Evolutionary conservation across 345 rosid species (phyloP), one percentile per base, ranked within the genome.

Genomic region (Chamaenerion angustifolium): DNA sequence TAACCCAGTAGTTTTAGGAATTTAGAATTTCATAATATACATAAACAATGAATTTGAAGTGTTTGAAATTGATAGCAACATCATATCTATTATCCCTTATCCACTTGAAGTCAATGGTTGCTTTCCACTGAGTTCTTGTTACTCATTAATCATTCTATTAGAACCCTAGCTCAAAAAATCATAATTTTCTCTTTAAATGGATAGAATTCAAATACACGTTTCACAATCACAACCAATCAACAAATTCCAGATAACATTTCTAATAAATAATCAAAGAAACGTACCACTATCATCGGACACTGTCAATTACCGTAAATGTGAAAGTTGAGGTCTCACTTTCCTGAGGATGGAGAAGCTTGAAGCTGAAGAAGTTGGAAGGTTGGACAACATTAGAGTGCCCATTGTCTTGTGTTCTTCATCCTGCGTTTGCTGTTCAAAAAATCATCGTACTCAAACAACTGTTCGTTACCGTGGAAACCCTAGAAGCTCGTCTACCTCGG

Each of bases 21-120:
- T 23, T n/a, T n/a, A n/a, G n/a, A n/a, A n/a, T n/a, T n/a, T n/a
- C n/a, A n/a, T n/a, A n/a, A 23, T 23, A 23, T 23, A 23, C 27
- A 23, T 23, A 23, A 31, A 31, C 37, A 31, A 31, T 31, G 37
- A 31, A 31, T 3, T 31, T 31, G 37, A 31, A 31, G 27, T 31
- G 6, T 31, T 31, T 7, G 37, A 31, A 31, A 54, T 86, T 86
- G 49, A 55, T 54, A 42, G 81, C 76, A 35, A 81, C 82, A 4
- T 79, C 86, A 52, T 78, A 94, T 46, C 67, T 67, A 37, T 86
- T 83, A 51, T 86, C 95, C 55, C 94, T 74, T 66, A 86, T 74
- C 95, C 98, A 90, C 74, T 86, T 90, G 76, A 79, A 90, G 70
- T 90, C 98, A 44, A 86, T 78, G 2, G 92, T 59, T 3, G 98